Base-by-base conservation (phyloP, 768 basidiomycete species). In the Xerocomellus chrysenteron region DNA sequence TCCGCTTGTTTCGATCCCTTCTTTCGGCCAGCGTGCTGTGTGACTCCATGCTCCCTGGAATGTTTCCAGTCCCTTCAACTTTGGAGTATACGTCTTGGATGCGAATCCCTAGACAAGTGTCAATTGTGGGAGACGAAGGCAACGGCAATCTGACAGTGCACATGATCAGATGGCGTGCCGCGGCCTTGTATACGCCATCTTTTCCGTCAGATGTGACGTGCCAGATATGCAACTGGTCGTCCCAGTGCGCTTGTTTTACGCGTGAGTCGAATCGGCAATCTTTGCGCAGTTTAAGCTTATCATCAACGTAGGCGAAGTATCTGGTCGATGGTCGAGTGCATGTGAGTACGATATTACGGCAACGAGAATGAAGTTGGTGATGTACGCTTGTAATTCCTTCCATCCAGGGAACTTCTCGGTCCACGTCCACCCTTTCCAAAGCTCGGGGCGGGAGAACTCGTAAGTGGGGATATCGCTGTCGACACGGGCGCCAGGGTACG, bases 391-490 rank as follows among this genome's bases (percentile, higher is more conserved):
- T 28, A 64, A 7, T 37, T 64, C 62, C 14, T 57, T 44, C 39
- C 37, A n/a, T 11, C 24, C 48, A 26, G 63, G 62, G 12, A 52
- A 64, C 41, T 42, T 64, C 13, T 62, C 56, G 0, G 55, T 45
- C 61, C 61, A 62, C 2, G 49, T 43, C 54, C 60, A 62, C 1
- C 11, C 48, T 8, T 52, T 49, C 61, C 56, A 62, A n/a, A 63
- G 56, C 6, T 62, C 53, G 14, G 56, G 56, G 14, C n/a, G 30
- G 10, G 60, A 41, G 24, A 58, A 54, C 26, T 52, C 56, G 35
- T 62, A 63, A 4, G 10, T 16, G 17, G 61, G 60, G 10, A 62
- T 44, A 5, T 51, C 39, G 11, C 52, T 55, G 21, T 65, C 62
- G 5, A 52, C 50, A 16, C 58, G 62, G 8, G 47, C 55, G 2